Conservation (phyloP, 192 early-diverging fungal species). For the Coemansia sp. region DNA sequence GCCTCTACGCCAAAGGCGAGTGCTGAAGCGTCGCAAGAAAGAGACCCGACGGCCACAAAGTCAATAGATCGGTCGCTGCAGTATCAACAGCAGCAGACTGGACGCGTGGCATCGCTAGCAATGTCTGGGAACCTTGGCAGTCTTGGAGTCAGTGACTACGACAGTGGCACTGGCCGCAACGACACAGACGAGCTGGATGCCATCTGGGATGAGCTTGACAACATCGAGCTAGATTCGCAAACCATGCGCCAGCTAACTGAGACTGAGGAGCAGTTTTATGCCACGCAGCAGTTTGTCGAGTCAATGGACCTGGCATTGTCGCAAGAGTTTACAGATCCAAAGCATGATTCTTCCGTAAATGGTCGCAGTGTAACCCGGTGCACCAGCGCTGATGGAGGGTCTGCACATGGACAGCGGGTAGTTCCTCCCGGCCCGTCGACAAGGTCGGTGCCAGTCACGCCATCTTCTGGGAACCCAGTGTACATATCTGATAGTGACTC, state of each 20-base stretch:
- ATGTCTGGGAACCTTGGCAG: slow-evolving; percentile 7
- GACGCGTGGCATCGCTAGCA: slow-evolving; percentile 3
- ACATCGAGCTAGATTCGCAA: slow-evolving; percentile 42
- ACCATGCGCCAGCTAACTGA: slow-evolving; percentile 45
- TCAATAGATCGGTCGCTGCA: not conserved
- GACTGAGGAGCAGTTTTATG: slow-evolving; percentile 44
- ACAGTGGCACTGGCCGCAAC: not conserved
- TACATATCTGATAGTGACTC: slow-evolving; percentile 34
- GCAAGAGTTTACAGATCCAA: slow-evolving; percentile 36
- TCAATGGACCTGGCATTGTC: slow-evolving; percentile 19
- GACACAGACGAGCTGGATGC: slow-evolving; percentile 20
- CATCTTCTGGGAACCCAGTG: slow-evolving; percentile 8
- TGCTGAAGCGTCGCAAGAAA: not conserved
- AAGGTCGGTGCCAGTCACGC: slow-evolving; percentile 41
- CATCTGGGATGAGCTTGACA: slow-evolving; percentile 30
- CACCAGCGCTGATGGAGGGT: slow-evolving; percentile 8
- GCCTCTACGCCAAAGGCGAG: not conserved
- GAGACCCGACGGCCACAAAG: not conserved
- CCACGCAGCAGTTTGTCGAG: slow-evolving; percentile 38
- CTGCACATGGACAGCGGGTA: slow-evolving; percentile 10
- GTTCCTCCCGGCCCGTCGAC: slow-evolving; percentile 22
- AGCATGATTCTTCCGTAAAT: not conserved
- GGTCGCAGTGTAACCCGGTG: slow-evolving; percentile 7
- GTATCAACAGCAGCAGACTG: slow-evolving; percentile 5
- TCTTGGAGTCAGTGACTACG: slow-evolving; percentile 8